phyloP scores from a whole-genome alignment of 768 basidiomycete species.

The Boletus sp. region DNA sequence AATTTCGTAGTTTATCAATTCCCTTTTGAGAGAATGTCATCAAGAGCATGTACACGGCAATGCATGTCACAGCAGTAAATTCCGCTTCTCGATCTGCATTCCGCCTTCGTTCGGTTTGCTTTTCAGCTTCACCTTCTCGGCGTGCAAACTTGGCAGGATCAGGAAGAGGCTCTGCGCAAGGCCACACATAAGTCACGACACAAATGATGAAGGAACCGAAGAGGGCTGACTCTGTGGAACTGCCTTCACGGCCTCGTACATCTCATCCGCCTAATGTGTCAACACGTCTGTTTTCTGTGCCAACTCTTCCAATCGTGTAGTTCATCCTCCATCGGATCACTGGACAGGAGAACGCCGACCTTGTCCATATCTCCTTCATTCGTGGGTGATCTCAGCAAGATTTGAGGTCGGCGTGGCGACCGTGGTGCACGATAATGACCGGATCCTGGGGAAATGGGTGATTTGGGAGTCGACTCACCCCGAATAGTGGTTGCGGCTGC shows the following conservation, averaged over 20 bases:
- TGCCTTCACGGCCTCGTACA: slow-evolving; percentile 86
- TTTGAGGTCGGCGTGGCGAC: slow-evolving; percentile 56
- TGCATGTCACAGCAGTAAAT: slow-evolving; percentile 79
- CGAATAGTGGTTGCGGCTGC: slow-evolving; percentile 47
- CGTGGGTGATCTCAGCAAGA: slow-evolving; percentile 40
- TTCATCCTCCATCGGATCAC: slow-evolving; percentile 78
- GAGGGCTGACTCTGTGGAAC: slow-evolving; percentile 71
- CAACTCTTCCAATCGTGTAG: slow-evolving; percentile 86
- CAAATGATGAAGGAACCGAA: background rate
- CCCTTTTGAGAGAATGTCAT: slow-evolving; percentile 94
- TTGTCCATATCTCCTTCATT: slow-evolving; percentile 39
- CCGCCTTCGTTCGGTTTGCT: slow-evolving; percentile 63
- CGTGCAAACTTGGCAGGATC: slow-evolving; percentile 75
- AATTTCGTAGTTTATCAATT: slow-evolving; percentile 75
- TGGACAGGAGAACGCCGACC: slow-evolving; percentile 25
- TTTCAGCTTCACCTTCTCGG: slow-evolving; percentile 70
- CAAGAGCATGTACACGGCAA: slow-evolving; percentile 86
- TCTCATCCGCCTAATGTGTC: slow-evolving; percentile 92
- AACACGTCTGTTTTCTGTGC: slow-evolving; percentile 96
- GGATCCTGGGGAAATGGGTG: slow-evolving; percentile 36
- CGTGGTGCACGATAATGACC: slow-evolving; percentile 45
- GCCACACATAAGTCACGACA: background rate
- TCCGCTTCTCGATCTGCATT: slow-evolving; percentile 79
- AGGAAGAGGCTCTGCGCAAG: slow-evolving; percentile 65
- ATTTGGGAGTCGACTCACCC: slow-evolving; percentile 43